A percentile compares a stretch with the other conserved stretches of the same genome.
These are phyloP conservation scores for Xylaria castorea DNA, from an alignment of 495 filamentous ascomycete species.

Conservation along the genomic window DNA sequence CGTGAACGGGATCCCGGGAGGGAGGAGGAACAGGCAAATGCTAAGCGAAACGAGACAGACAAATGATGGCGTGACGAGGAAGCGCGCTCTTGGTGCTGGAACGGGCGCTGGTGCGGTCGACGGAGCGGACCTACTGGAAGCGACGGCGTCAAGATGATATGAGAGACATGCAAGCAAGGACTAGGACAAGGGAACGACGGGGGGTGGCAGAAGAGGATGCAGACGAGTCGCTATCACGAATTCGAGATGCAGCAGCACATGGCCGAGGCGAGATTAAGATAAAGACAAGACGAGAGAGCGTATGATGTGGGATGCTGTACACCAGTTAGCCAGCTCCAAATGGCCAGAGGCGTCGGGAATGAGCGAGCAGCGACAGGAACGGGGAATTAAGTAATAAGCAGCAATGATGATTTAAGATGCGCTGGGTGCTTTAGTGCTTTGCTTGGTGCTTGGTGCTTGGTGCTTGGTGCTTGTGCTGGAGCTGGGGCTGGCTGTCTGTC, in stretches of 20 bases:
- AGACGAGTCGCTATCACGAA: slow-evolving; percentile 27
- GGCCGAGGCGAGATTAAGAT: slow-evolving; percentile 6
- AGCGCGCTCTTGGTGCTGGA: slow-evolving; percentile 8
- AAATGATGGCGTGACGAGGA: background rate
- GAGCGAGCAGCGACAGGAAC: slow-evolving; percentile 9
- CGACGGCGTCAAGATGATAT: slow-evolving; percentile 23
- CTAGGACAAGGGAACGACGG: background rate
- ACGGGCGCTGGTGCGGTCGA: slow-evolving; percentile 22
- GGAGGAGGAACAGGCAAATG: background rate
- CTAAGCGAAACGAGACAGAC: background rate
- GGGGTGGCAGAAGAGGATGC: background rate
- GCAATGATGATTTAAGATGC: background rate
- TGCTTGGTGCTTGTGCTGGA: background rate
- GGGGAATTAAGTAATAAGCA: slow-evolving; percentile 8
- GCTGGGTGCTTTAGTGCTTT: background rate
- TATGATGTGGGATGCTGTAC: slow-evolving; percentile 23
- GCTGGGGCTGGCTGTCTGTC: slow-evolving; percentile 13
- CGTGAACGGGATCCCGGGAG: background rate
- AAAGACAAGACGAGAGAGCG: slow-evolving; percentile 3
- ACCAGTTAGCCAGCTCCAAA: slow-evolving; percentile 14
- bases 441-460: background rate
- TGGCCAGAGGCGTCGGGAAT: slow-evolving; percentile 18
- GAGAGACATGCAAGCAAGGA: slow-evolving; percentile 28
- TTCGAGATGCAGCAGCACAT: slow-evolving; percentile 22
- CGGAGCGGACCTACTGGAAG: slow-evolving; percentile 19